Evolutionary conservation across 352 stramenopile species (phyloP).

Genomic region (Phytophthora hibernalis): DNA sequence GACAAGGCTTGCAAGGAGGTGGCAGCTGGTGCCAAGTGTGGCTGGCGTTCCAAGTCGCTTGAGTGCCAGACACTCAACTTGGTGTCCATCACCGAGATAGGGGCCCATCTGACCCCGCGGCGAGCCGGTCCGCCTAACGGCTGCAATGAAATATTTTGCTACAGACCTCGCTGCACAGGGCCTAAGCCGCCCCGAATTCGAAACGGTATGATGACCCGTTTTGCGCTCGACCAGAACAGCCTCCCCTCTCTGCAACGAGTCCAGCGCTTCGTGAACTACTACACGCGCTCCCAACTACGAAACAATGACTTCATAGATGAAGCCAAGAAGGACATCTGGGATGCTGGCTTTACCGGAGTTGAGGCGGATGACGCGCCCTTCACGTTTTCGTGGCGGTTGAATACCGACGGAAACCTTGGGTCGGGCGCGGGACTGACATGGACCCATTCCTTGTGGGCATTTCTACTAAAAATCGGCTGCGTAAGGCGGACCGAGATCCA

Average conservation of each 20-base stretch:
- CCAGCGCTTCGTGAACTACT: conserved; percentile 13
- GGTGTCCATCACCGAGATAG: background rate
- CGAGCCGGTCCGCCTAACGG: background rate
- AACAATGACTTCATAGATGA: no score
- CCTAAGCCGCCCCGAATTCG: conserved; percentile 1
- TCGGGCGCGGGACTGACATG: no score
- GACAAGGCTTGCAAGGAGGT: conserved; percentile 6
- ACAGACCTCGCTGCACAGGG: background rate
- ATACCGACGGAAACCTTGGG: no score
- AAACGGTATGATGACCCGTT: conserved; percentile 5
- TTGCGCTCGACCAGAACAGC: background rate
- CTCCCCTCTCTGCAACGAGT: background rate
- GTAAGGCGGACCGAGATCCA: no score
- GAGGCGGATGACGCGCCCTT: background rate
- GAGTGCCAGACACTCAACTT: conserved; percentile 4
- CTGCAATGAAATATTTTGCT: background rate
- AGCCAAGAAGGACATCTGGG: conserved; percentile 4
- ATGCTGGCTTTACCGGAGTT: background rate
- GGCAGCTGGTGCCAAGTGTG: background rate
- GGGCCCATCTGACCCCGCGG: background rate
- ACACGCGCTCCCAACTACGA: background rate
- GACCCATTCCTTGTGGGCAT: no score
- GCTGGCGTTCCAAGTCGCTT: background rate
- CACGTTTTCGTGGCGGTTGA: no score
- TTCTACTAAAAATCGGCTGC: no score